Conservation (phyloP, 2,329 filamentous ascomycete genomes). For the Pseudogymnoascus sp. region DNA sequence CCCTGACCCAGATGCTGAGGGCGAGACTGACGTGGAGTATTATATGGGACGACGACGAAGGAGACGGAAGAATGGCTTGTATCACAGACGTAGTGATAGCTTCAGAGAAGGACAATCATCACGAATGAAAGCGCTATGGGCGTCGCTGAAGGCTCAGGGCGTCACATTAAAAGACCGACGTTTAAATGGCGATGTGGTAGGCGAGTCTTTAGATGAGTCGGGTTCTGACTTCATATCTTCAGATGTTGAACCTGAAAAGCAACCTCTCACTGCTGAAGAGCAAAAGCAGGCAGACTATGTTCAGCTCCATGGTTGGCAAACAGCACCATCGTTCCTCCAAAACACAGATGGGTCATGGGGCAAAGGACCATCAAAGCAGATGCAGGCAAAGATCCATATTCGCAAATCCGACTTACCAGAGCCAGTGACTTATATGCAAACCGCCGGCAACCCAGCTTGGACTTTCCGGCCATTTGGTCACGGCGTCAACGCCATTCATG, state of each 20-base stretch:
- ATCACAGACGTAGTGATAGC: not conserved
- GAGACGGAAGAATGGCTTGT: not conserved
- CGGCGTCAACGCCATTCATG: constrained; percentile 27
- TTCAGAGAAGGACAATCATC: constrained; percentile 6
- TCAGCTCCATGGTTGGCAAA: constrained; percentile 19
- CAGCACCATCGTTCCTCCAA: constrained; percentile 13
- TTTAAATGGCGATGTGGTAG: not conserved
- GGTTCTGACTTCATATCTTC: constrained; percentile 1
- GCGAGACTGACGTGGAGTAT: constrained; percentile 5
- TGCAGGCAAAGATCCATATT: not conserved
- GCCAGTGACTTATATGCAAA: constrained; percentile 29
- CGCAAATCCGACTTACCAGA: constrained; percentile 23
- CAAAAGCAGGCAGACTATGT: not conserved
- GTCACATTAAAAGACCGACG: constrained; percentile 5
- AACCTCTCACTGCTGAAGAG: not conserved
- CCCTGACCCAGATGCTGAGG: constrained; percentile 6
- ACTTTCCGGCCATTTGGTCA: constrained; percentile 28
- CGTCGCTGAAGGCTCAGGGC: not conserved
- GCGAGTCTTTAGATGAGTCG: not conserved
- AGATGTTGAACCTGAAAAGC: not conserved
- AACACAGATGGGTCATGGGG: constrained; percentile 11
- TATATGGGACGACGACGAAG: not conserved
- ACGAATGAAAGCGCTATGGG: constrained; percentile 9
- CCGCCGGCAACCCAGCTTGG: constrained; percentile 25
- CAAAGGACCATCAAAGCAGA: constrained; percentile 11